These are phyloP conservation scores for Hypoxylon crocopeplum DNA, from an alignment of 495 filamentous ascomycete species.

Conservation along the genomic window DNA sequence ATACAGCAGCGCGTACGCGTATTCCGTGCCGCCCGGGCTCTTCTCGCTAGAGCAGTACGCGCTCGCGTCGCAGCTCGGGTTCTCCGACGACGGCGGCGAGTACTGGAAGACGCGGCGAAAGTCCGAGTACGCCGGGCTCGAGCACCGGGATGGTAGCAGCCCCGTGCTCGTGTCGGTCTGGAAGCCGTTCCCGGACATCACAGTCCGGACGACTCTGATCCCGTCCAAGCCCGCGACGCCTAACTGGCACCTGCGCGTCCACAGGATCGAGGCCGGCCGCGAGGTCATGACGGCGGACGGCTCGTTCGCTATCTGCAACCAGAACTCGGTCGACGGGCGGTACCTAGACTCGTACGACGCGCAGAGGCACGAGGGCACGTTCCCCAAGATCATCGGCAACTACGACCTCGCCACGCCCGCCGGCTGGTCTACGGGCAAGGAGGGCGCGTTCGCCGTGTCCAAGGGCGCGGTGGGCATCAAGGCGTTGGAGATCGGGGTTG, in stretches of 20 bases:
- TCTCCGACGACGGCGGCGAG: slow-evolving; percentile 80
- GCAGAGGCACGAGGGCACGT: slow-evolving; percentile 52
- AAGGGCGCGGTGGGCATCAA: slow-evolving; percentile 74
- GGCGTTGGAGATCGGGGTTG: slow-evolving; percentile 54
- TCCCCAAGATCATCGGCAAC: slow-evolving; percentile 59
- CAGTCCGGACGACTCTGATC: slow-evolving; percentile 67
- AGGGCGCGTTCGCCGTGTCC: slow-evolving; percentile 68
- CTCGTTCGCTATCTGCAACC: slow-evolving; percentile 72
- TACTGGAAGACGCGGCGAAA: slow-evolving; percentile 77
- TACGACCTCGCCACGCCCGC: slow-evolving; percentile 62
- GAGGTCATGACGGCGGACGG: slow-evolving; percentile 73
- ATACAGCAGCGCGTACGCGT: slow-evolving; percentile 76
- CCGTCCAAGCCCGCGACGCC: slow-evolving; percentile 60
- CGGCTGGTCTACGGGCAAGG: slow-evolving; percentile 58
- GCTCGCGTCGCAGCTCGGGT: slow-evolving; percentile 73
- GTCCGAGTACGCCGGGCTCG: slow-evolving; percentile 63
- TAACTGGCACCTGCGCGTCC: slow-evolving; percentile 74
- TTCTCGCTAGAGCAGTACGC: slow-evolving; percentile 79
- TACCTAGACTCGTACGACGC: slow-evolving; percentile 61
- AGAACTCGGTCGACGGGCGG: slow-evolving; percentile 63
- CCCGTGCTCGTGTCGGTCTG: slow-evolving; percentile 70
- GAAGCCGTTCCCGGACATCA: slow-evolving; percentile 71
- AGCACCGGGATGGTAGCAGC: slow-evolving; percentile 47
- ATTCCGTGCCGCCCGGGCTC: slow-evolving; percentile 76
- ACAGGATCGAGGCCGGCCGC: slow-evolving; percentile 62